Evolutionary conservation across 768 basidiomycete genomes (phyloP), one percentile per base, ranked within the genome.

Genomic region (Termitomyces sp.): DNA sequence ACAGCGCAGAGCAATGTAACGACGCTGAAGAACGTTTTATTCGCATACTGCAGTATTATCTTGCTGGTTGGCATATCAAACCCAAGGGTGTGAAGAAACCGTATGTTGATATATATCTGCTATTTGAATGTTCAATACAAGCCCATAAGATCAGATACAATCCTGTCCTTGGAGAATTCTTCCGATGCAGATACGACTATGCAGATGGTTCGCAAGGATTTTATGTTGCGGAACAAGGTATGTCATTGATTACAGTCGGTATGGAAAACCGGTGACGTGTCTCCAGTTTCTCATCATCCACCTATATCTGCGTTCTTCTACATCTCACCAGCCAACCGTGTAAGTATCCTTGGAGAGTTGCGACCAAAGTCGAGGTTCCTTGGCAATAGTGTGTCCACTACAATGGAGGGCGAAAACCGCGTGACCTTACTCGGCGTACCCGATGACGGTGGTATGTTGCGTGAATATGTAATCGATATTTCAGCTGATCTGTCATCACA

Each of bases 61-160:
- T 99, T 48, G 88, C 92, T n/a, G 97, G 97, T 24, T 99, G 97
- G 97, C 97, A 98, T 73, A 95, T 98, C 76, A 98, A 98, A 73
- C 95, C 97, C 63, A 95, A 91, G 75, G 97, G 94, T 54, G 97
- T 98, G 60, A 99, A 99, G 88, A 99, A 99, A 75, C 96, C 96
- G 85, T 94, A 66, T 74, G 90, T 77, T 59, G 54, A 51, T 24
- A 54, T 33, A 39, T 58, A n/a, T n/a, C n/a, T 33, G 42, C 45
- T 36, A 36, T 42, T 55, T 42, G 16, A 29, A 54, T 34, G 46
- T 49, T 55, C 55, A n/a, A 49, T 51, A 54, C 50, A 46, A n/a
- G 45, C 47, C 57, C 57, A 33, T 28, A 46, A 47, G 29, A 26
- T 50, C 68, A 93, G 92, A 61, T 99, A 98, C 73, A 99, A 98